Percentiles rank a stretch among this genome's conserved stretches.
Evolutionary conservation across 2,329 filamentous ascomycete species (phyloP).

Genomic region (Curvularia lunata): DNA sequence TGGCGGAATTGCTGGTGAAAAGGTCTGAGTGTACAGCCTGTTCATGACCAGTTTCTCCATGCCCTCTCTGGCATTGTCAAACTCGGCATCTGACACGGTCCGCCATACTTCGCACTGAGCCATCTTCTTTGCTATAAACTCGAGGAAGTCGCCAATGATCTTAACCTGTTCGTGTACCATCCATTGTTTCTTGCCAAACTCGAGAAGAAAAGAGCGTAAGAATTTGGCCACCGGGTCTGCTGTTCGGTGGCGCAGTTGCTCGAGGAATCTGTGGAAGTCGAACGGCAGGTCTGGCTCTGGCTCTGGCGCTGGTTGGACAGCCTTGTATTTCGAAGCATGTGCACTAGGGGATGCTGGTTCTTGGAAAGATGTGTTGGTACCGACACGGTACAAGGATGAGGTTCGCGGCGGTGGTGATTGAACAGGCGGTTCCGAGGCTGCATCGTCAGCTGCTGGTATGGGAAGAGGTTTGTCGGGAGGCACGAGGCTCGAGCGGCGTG

Average conservation of each 20-base stretch:
- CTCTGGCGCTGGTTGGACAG: slow-evolving; percentile 61
- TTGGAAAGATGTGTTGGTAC: slow-evolving; percentile 39
- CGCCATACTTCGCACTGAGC: slow-evolving; percentile 95
- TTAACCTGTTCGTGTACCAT: slow-evolving; percentile 99
- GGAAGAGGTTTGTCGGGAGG: slow-evolving; percentile 60
- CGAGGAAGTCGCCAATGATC: slow-evolving; percentile 94
- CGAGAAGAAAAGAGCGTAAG: slow-evolving; percentile 88
- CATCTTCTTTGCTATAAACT: slow-evolving; percentile 99
- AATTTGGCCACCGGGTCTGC: slow-evolving; percentile 98
- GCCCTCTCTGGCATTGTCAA: slow-evolving; percentile 96
- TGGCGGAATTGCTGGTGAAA: slow-evolving; percentile 88
- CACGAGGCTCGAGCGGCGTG: slow-evolving; percentile 85
- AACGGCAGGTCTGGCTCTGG: slow-evolving; percentile 85
- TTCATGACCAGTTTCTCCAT: slow-evolving; percentile 99
- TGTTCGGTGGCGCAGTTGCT: slow-evolving; percentile 93
- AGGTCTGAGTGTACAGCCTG: slow-evolving; percentile 90
- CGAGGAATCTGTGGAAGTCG: slow-evolving; percentile 95
- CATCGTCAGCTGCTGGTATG: slow-evolving; percentile 28
- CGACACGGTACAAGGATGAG: slow-evolving; percentile 43
- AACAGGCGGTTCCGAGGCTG: slow-evolving; percentile 29
- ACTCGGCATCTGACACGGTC: slow-evolving; percentile 93
- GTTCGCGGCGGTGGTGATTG: slow-evolving; percentile 45
- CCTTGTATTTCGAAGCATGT: slow-evolving; percentile 61
- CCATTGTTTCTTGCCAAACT: slow-evolving; percentile 98
- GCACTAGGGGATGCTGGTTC: slow-evolving; percentile 44